Base-by-base conservation (phyloP, 148 eudicot genomes). In the Dianthus caryophyllus region DNA sequence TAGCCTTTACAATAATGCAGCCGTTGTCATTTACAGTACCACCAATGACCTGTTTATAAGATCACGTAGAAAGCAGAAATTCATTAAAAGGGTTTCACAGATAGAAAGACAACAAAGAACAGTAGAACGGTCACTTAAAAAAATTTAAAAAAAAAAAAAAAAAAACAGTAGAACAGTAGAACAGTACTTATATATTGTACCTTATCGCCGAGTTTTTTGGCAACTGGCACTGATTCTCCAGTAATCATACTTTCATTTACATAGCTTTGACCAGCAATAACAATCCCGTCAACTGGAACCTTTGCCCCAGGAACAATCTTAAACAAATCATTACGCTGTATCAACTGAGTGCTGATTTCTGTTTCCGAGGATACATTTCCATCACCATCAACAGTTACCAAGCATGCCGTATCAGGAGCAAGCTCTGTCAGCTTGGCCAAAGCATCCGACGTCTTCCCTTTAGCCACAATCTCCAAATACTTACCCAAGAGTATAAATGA, bases 221-320 rank as follows among this genome's bases (percentile, higher is more conserved):
- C 80, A 74, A 94, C 86, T 53, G 99, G 90, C 67, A 61, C 78
- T 62, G 99, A 88, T 81, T 94, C 99, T 68, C 99, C 99, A 9
- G 99, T 90, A 43, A 94, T 86, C 99, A 94, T 94, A 65, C 97
- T 90, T 79, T 94, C 99, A 81, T 94, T 94, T 71, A 90, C 99
- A 81, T 88, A 83, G 67, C 97, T 88, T 73, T 84, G 92, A 69
- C 99, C 99, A 75, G 78, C 79, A 66, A 88, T 71, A 75, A 90
- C 91, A 67, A 84, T 30, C 55, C 99, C 99, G 75, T 94, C 99
- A 79, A 81, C 96, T 31, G 99, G 96, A 70, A 94, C 88, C 76
- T 90, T 94, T 60, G 80, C 76, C 67, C 99, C 99, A 16, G 99
- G 99, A 76, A 88, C 85, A 72, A 94, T 85, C 83, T 90, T 94